Conservation (phyloP, 2,329 filamentous ascomycete genomes). For the Exophiala sideris region DNA sequence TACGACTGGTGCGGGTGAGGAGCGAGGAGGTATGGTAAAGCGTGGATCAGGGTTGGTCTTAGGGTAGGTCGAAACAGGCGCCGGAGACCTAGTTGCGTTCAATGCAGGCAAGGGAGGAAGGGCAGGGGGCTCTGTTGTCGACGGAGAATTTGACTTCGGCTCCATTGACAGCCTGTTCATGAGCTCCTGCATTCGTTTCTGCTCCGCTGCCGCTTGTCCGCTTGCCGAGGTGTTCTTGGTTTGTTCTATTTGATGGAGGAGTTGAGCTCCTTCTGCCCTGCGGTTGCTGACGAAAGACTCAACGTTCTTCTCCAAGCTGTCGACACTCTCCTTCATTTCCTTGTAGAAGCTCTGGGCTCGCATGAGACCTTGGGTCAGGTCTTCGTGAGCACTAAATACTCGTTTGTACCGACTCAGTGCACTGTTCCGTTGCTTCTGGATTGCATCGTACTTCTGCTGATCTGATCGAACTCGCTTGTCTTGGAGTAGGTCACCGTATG, state of each 20-base stretch:
- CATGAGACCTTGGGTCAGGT: slow-evolving; percentile 78
- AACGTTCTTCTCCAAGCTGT: slow-evolving; percentile 90
- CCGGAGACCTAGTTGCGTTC: slow-evolving; percentile 18
- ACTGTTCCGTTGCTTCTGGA: slow-evolving; percentile 75
- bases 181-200: slow-evolving; percentile 77
- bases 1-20: slow-evolving; percentile 26
- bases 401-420: slow-evolving; percentile 87
- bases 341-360: slow-evolving; percentile 90
- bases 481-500: slow-evolving; percentile 83
- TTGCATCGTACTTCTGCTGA: slow-evolving; percentile 89
- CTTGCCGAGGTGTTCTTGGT: slow-evolving; percentile 61
- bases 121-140: slow-evolving; percentile 43
- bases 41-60: slow-evolving; percentile 27
- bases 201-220: slow-evolving; percentile 73
- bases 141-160: slow-evolving; percentile 44
- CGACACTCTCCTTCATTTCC: slow-evolving; percentile 93
- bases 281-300: slow-evolving; percentile 96
- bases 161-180: slow-evolving; percentile 97
- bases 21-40: slow-evolving; percentile 29
- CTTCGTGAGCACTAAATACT: slow-evolving; percentile 87
- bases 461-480: slow-evolving; percentile 92
- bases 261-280: slow-evolving; percentile 81
- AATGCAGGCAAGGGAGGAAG: slow-evolving; percentile 35
- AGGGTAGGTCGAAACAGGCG: slow-evolving; percentile 23
- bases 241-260: slow-evolving; percentile 83